phyloP scores from a whole-genome alignment of 1,284 basidiomycete genomes.

The Hypsizygus ulmarius region DNA sequence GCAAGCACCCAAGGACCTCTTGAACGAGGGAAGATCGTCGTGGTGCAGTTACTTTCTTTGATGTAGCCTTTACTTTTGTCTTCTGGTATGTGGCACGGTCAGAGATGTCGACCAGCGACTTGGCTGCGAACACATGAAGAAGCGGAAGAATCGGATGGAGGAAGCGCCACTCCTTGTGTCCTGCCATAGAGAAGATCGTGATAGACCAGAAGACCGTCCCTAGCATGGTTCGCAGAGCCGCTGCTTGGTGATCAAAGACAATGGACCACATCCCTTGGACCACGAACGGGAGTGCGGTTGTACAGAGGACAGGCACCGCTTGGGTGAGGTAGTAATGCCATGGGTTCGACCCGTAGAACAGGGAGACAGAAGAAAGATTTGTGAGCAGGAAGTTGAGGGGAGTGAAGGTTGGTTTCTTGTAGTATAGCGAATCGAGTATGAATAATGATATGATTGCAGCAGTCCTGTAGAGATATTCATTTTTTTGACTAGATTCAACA shows the following conservation, averaged over 20 bases:
- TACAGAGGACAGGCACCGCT: conserved; percentile 80
- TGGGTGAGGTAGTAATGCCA: conserved; percentile 92
- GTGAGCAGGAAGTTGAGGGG: conserved; percentile 79
- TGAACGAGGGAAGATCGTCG: neutral
- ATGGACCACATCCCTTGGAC: conserved; percentile 55
- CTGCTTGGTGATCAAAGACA: conserved; percentile 27
- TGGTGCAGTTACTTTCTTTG: conserved; percentile 1
- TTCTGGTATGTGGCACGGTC: conserved; percentile 9
- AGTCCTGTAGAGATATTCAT: conserved; percentile 29
- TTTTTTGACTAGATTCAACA: neutral
- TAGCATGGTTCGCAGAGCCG: conserved; percentile 46
- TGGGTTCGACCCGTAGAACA: conserved; percentile 90
- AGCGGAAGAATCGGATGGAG: conserved; percentile 89
- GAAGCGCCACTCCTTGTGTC: conserved; percentile 98
- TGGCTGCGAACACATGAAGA: conserved; percentile 79
- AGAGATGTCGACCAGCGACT: conserved; percentile 59
- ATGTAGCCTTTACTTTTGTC: conserved; percentile 14
- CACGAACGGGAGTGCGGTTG: conserved; percentile 71
- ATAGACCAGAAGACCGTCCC: conserved; percentile 63
- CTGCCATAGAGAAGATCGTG: conserved; percentile 72
- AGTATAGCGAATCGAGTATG: conserved; percentile 68
- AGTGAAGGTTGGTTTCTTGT: conserved; percentile 68
- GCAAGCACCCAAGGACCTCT: conserved; percentile 10
- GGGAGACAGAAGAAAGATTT: conserved; percentile 80
- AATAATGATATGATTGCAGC: conserved; percentile 40